These are phyloP conservation scores for Verbascum thapsus DNA, from an alignment of 257 asterid genomes.

Conservation along the genomic window DNA sequence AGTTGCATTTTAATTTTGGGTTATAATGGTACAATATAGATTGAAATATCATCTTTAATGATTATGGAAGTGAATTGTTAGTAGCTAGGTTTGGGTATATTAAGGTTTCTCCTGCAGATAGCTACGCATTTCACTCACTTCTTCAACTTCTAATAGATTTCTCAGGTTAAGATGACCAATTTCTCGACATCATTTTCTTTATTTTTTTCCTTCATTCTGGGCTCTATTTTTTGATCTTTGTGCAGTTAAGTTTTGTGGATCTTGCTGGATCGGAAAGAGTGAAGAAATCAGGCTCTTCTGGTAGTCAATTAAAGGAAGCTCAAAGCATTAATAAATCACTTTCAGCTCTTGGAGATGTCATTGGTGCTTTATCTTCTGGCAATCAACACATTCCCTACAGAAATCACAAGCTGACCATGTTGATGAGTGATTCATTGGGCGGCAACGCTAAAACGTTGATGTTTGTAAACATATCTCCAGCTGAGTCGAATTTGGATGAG, in stretches of 20 bases:
- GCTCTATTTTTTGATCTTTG: slow-evolving; percentile 8
- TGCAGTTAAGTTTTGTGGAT: slow-evolving; percentile 96
- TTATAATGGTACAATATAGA: not conserved
- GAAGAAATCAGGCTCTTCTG: slow-evolving; percentile 91
- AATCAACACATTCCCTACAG: slow-evolving; percentile 94
- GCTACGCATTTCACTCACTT: not conserved
- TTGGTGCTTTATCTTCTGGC: slow-evolving; percentile 83
- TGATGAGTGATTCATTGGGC: slow-evolving; percentile 97
- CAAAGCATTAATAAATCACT: slow-evolving; percentile 97
- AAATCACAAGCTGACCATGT: slow-evolving; percentile 94
- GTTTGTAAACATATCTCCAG: slow-evolving; percentile 94
- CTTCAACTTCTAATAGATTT: slow-evolving; percentile 5
- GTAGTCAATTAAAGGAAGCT: slow-evolving; percentile 88
- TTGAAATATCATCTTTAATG: not conserved
- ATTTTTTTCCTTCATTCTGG: not conserved
- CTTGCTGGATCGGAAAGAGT: slow-evolving; percentile 98
- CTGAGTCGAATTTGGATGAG: slow-evolving; percentile 94
- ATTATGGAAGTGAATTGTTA: not conserved
- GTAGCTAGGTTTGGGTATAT: not conserved
- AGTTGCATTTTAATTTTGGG: not conserved
- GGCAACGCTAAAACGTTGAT: slow-evolving; percentile 96
- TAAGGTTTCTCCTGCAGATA: slow-evolving; percentile 10
- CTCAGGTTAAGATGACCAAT: slow-evolving; percentile 1
- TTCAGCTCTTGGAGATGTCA: slow-evolving; percentile 96
- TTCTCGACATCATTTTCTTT: not conserved